Base-by-base conservation (phyloP, 768 basidiomycete species). In the Tulasnella sp. region DNA sequence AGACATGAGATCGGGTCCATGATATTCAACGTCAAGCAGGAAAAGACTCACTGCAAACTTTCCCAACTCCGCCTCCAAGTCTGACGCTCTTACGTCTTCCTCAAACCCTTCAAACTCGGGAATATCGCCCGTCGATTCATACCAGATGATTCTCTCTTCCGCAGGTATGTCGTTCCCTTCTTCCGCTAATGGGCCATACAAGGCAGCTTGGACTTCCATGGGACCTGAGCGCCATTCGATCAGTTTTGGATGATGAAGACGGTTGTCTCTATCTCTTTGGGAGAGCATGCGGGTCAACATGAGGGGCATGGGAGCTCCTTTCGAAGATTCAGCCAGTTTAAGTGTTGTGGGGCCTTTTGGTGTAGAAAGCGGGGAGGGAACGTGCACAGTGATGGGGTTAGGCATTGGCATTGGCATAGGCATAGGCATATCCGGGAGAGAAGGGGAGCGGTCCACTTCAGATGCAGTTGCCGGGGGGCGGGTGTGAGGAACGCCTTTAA, bases 171-270 rank as follows among this genome's bases (percentile, higher is more conserved):
- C 70, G 48, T 77, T 77, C 11, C 69, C 77, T 71, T 77, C 67
- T 71, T 77, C 77, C 42, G 77, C 77, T 18, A 73, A 23, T 10
- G 67, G 37, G 48, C 77, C 77, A 29, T 77, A 77, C 35, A 77
- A 44, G 0, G 77, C 40, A n/a, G 77, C 77, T 44, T 77, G 77
- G 7, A 77, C 77, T 39, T 77, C 77, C 71, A 71, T 70, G 1
- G 77, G 77, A 3, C 77, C 77, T 11, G 69, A 71, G 37, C 77
- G 42, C 77, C 77, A 77, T 40, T 40, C 77, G 29, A 71, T 77
- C 39, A 77, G 20, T 44, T 42, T 42, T 1, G 55, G 46, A 35
- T 67, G 61, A 5, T 7, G 61, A 29, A 20, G 5, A 5, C 61
- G 61, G 11, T 26, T 13, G 4, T 67, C 61, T 1, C 26, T 35